Base-by-base conservation (phyloP, 768 basidiomycete species). In the Rhizopogon vinicolor region DNA sequence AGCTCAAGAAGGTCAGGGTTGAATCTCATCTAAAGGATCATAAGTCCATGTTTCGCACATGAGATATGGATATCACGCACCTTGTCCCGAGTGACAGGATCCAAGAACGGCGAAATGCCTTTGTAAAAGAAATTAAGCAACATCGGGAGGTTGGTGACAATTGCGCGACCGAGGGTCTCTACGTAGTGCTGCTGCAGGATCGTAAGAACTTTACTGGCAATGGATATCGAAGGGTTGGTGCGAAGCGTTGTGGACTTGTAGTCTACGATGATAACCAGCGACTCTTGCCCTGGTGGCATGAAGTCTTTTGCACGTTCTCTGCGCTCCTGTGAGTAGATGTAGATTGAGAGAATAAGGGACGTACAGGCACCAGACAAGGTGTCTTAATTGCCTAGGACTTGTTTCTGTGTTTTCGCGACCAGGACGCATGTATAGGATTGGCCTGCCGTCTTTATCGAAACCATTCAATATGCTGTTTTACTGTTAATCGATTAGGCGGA, bases 141-240 rank as follows among this genome's bases (percentile, higher is more conserved):
- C 59, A 78, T 70, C 4, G 92, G 91, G 28, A 93, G 83, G 65
- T 93, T 92, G 46, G 89, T 83, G 48, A 94, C 86, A 40, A 93
- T 75, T 29, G 89, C 92, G 12, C 90, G 81, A 31, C 92, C 92
- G 41, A 95, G 82, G 5, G 91, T 89, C 69, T 93, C 91, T 35
- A 89, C 88, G 63, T 95, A 95, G 67, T 95, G 91, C 59, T 91
- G 83, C 65, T 93, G 92, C 41, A 94, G 77, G 62, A 94, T 92
- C 53, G 79, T 75, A 19, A 94, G 78, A 44, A 78, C 87, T 72
- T 93, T 90, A 52, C 86, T 77, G 0, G 88, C 91, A 10, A 89
- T 79, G 7, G 85, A 86, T 62, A 93, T 83, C 13, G 91, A 90
- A 13, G 92, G 92, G 69, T 89, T 93, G 14, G 88, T 89, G 37